A percentile compares a stretch with the other conserved stretches of the same genome.
These are phyloP conservation scores for Brasenia schreberi DNA, from an alignment of 164 flowering plant genomes.

Conservation along the genomic window DNA sequence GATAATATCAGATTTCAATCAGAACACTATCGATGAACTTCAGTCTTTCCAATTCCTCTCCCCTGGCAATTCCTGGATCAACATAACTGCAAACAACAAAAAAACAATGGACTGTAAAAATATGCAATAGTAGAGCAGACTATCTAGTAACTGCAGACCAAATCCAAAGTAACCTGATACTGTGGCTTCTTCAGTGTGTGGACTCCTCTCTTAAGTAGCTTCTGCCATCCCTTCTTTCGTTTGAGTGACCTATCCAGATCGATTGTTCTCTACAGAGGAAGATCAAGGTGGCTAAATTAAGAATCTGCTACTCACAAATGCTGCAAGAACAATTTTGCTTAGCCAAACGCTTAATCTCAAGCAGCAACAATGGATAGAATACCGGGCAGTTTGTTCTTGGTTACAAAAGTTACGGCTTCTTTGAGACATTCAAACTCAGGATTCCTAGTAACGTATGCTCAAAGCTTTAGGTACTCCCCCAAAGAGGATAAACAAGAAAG, in stretches of 20 bases:
- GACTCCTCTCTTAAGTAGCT: slow-evolving; percentile 66
- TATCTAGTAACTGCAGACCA: not conserved
- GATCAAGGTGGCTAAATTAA: not conserved
- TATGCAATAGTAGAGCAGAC: not conserved
- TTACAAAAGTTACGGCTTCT: too few species aligned
- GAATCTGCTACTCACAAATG: too few species aligned
- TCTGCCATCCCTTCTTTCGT: slow-evolving; percentile 66
- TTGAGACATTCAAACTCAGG: too few species aligned
- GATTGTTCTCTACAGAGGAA: slow-evolving; percentile 36
- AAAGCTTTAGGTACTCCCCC: too few species aligned
- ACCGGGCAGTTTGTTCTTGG: too few species aligned
- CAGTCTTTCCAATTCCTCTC: slow-evolving; percentile 54
- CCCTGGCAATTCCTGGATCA: slow-evolving; percentile 55
- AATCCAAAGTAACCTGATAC: slow-evolving; percentile 52
- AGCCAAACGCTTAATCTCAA: too few species aligned
- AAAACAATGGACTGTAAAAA: not conserved
- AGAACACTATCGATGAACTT: slow-evolving; percentile 44
- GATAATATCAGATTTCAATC: not conserved
- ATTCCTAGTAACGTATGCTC: too few species aligned
- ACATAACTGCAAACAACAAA: slow-evolving; percentile 34
- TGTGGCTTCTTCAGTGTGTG: slow-evolving; percentile 74
- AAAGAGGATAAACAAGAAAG: too few species aligned
- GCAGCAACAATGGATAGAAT: too few species aligned
- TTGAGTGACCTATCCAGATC: slow-evolving; percentile 52
- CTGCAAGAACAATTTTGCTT: too few species aligned